Conservation (phyloP, 2,329 filamentous ascomycete genomes). For the Aspergillus novofumigatus region DNA sequence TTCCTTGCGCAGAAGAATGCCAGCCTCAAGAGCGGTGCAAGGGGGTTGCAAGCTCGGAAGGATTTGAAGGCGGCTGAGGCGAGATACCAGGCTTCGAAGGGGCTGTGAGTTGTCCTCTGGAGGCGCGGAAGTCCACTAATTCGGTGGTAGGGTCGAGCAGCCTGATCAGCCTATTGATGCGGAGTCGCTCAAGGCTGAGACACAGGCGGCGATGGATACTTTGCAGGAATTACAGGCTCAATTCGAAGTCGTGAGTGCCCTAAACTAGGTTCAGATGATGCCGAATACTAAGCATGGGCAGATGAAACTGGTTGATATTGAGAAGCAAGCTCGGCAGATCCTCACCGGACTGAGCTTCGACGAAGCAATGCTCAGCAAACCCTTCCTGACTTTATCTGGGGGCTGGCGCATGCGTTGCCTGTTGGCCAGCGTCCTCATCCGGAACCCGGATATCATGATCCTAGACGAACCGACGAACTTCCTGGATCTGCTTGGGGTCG, state of each 20-base stretch:
- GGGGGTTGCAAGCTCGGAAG: slow-evolving; percentile 74
- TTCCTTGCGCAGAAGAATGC: slow-evolving; percentile 72
- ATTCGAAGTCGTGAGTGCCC: slow-evolving; percentile 54
- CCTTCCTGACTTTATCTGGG: slow-evolving; percentile 66
- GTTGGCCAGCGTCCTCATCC: slow-evolving; percentile 62
- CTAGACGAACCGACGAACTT: slow-evolving; percentile 88
- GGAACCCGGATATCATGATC: slow-evolving; percentile 72
- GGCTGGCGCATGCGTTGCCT: slow-evolving; percentile 71
- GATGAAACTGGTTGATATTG: slow-evolving; percentile 58
- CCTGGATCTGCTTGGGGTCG: slow-evolving; percentile 74
- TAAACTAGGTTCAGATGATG: background rate
- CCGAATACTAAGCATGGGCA: slow-evolving; percentile 13
- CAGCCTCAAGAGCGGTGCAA: slow-evolving; percentile 66
- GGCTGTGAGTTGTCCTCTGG: slow-evolving; percentile 39
- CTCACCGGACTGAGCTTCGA: slow-evolving; percentile 69
- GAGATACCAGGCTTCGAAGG: slow-evolving; percentile 55
- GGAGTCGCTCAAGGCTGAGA: slow-evolving; percentile 59
- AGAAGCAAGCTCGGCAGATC: slow-evolving; percentile 62
- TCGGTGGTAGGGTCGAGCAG: slow-evolving; percentile 43
- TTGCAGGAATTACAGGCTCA: slow-evolving; percentile 65
- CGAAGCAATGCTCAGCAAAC: slow-evolving; percentile 55
- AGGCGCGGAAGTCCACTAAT: background rate
- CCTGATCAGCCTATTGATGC: slow-evolving; percentile 54
- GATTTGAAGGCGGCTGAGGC: slow-evolving; percentile 66
- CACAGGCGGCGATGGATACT: slow-evolving; percentile 64